Base-by-base conservation (phyloP, 495 filamentous ascomycete species). In the Trichoderma asperelloides region DNA sequence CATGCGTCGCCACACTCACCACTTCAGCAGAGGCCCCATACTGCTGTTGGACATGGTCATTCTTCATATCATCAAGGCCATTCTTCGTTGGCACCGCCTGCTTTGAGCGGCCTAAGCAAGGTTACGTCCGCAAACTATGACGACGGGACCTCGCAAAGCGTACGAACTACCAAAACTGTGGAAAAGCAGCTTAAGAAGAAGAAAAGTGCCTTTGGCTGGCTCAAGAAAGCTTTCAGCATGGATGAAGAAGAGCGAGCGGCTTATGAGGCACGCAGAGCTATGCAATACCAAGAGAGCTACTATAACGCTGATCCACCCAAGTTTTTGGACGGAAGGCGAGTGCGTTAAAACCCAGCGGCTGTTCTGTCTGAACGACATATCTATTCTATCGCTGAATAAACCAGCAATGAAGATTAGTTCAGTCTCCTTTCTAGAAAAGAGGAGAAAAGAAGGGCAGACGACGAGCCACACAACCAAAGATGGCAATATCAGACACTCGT, bases 181-280 rank as follows among this genome's bases (percentile, higher is more conserved):
- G 74, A 69, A 2, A 75, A 76, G 69, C 75, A 76, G 45, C 62
- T 84, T 37, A 85, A 85, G 71, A 86, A 86, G 78, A 86, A 86
- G 75, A 75, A 81, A 30, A 86, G 84, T 71, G 82, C 81, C 9
- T 86, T 86, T 66, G 82, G 83, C 18, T 86, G 84, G 84, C 72
- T 86, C 28, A 86, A 84, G 72, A 86, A 86, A 74, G 82, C 82
- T 23, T 86, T 86, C 41, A 77, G 79, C 3, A 73, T 86, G 33
- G 82, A 84, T 62, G 84, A 86, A 16, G 84, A 86, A 69, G 84
- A 86, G 69, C 78, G 79, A 21, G 75, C 76, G 13, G 78, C 79
- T 47, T 86, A 85, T 60, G 82, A 84, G 66, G 74, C 76, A 43
- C 77, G 75, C 68, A 79, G 74, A 70, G 73, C 71, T 27, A 74